phyloP scores from a whole-genome alignment of 1,284 basidiomycete species.

The Anthracocystis walkeri region DNA sequence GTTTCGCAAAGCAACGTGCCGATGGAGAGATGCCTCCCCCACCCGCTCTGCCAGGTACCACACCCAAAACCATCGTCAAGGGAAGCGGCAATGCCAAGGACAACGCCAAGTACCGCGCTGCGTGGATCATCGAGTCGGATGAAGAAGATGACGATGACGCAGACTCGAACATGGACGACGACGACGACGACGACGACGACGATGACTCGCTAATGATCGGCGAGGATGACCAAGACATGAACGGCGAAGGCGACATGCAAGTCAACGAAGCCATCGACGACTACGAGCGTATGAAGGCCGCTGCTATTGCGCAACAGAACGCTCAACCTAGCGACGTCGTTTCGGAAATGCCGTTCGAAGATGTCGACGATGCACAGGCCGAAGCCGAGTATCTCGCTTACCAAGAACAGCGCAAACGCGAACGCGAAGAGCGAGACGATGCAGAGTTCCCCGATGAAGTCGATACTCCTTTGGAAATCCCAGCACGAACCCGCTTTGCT shows the following conservation, averaged over 20 bases:
- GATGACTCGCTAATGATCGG: conserved; percentile 75
- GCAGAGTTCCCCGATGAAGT: conserved; percentile 93
- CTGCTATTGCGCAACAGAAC: conserved; percentile 70
- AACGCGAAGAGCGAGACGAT: conserved; percentile 81
- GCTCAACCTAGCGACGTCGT: conserved; percentile 19
- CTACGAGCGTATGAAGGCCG: conserved; percentile 85
- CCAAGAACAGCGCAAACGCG: conserved; percentile 82
- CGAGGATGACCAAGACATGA: conserved; percentile 81
- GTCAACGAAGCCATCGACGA: conserved; percentile 78
- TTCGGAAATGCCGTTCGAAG: conserved; percentile 49
- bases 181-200: too few relatives aligned
- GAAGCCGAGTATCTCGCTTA: conserved; percentile 75
- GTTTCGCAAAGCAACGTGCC: conserved; percentile 29
- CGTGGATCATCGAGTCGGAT: conserved; percentile 67
- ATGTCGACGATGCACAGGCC: conserved; percentile 74
- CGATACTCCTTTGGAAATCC: conserved; percentile 91
- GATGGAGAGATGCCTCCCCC: conserved; percentile 53
- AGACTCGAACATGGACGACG: conserved; percentile 79
- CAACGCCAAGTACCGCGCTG: conserved; percentile 63
- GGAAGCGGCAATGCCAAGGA: conserved; percentile 68
- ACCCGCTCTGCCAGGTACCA: conserved; percentile 70
- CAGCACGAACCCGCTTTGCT: conserved; percentile 88
- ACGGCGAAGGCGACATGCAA: conserved; percentile 78
- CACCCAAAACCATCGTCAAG: conserved; percentile 63
- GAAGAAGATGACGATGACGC: conserved; percentile 63